A percentile compares a stretch with the other conserved stretches of the same genome.
phyloP scores from a whole-genome alignment of 345 rosid species.

The Gossypium herbaceum region DNA sequence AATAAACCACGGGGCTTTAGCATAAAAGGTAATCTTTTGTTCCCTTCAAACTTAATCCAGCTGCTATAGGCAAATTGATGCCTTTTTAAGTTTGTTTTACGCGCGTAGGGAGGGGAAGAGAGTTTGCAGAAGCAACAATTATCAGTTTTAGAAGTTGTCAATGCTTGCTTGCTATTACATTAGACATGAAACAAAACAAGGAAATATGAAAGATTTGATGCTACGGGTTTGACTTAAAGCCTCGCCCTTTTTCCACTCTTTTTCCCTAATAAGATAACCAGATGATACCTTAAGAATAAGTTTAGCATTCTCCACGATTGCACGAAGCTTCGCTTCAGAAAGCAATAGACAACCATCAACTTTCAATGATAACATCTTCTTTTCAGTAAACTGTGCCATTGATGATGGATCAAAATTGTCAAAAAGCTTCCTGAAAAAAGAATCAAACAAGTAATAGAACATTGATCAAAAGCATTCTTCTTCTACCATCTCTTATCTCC shows the following conservation, averaged over 20 bases:
- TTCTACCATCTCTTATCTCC: background rate
- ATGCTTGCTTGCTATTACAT: background rate
- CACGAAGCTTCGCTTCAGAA: constrained; percentile 85
- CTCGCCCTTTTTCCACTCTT: background rate
- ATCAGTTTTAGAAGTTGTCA: background rate
- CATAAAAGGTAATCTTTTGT: background rate
- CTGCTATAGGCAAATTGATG: background rate
- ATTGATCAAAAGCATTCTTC: background rate
- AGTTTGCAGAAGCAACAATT: background rate
- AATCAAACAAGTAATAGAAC: constrained; percentile 19
- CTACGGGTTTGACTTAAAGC: background rate
- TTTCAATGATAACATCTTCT: constrained; percentile 61
- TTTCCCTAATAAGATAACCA: background rate
- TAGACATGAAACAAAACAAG: background rate
- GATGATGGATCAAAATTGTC: constrained; percentile 61
- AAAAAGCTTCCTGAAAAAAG: constrained; percentile 60
- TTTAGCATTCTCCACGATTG: constrained; percentile 74
- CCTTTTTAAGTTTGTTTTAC: background rate
- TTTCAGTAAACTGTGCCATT: constrained; percentile 62
- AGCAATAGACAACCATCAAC: constrained; percentile 58
- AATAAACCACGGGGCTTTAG: constrained; percentile 7
- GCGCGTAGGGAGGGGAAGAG: background rate
- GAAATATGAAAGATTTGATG: constrained; percentile 2
- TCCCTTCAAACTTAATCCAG: background rate
- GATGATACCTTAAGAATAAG: constrained; percentile 59